Base-by-base conservation (phyloP, 2,329 filamentous ascomycete species). In the Aspergillus proliferans region DNA sequence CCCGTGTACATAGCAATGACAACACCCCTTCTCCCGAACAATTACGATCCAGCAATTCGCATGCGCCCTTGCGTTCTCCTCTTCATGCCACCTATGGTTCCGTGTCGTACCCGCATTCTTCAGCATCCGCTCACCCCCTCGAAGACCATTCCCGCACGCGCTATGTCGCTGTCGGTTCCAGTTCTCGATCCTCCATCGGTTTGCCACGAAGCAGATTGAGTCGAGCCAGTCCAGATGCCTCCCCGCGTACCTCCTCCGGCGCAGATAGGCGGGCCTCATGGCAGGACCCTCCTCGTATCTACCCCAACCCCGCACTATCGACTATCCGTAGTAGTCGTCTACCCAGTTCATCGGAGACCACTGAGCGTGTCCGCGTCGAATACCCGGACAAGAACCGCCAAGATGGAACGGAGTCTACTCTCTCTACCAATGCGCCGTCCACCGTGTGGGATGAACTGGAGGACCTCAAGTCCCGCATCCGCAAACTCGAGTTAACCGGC, bases 361-460 rank as follows among this genome's bases (percentile, higher is more conserved):
- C 62, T 6, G 68, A 69, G 48, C 64, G 61, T 47, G 60, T 55
- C 44, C 67, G 54, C 51, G 56, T 57, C 47, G 68, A 65, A 9
- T 19, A 15, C 19, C 46, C 52, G n/a, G 68, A 71, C 21, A 67
- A 63, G 46, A 46, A 68, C 26, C 62, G 65, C 46, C 59, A 64
- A 18, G 84, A 91, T 60, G 85, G 85, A 7, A 90, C 89, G 0
- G 89, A 93, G 60, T 97, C 93, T 0, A 92, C 87, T 0, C 79
- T 87, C 30, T 97, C 93, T 0, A 93, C 88, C 0, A 90, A 86
- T 1, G 89, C 88, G 1, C 88, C 91, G 10, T 94, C 90, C 2
- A 96, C 90, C 0, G 88, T 98, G 2, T 98, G 93, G 93, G 93
- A 97, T 65, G 93, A 98, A 69, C 73, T 98, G 24, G 93, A 97